phyloP scores from a whole-genome alignment of 2,329 filamentous ascomycete species.

The Scolecobasidium constrictum region DNA sequence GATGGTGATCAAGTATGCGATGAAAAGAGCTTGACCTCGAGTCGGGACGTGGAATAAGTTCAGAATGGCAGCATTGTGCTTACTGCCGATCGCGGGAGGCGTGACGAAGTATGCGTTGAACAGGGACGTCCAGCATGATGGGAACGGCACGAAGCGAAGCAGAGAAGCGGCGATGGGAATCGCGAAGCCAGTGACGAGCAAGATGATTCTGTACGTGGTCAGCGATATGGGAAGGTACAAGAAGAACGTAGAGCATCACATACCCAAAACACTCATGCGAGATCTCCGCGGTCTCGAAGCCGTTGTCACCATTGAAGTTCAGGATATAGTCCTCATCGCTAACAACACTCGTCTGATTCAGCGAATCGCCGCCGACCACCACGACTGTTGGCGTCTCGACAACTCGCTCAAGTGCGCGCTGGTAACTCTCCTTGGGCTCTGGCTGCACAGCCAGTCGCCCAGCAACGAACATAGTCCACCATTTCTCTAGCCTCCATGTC shows the following conservation, averaged over 20 bases:
- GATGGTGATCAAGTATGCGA: conserved; percentile 27
- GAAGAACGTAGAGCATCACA: no score
- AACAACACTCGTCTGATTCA: conserved; percentile 8
- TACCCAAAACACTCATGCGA: conserved; percentile 6
- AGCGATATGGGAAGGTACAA: neutral
- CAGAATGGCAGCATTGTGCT: conserved; percentile 22
- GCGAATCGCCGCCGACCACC: neutral
- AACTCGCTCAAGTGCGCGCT: conserved; percentile 6
- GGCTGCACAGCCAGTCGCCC: conserved; percentile 3
- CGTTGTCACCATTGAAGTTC: conserved; percentile 6
- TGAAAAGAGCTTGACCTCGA: conserved; percentile 33
- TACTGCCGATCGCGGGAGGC: conserved; percentile 21
- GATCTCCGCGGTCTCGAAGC: conserved; percentile 6
- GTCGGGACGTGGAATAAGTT: conserved; percentile 30
- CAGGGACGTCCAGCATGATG: conserved; percentile 15
- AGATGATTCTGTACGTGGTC: conserved; percentile 14
- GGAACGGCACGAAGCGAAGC: conserved; percentile 18
- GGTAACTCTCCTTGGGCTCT: conserved; percentile 7
- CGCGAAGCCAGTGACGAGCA: conserved; percentile 18
- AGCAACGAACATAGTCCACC: conserved; percentile 7
- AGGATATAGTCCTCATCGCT: conserved; percentile 1
- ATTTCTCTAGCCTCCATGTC: conserved; percentile 14
- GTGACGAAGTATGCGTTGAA: conserved; percentile 24
- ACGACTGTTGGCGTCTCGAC: neutral
- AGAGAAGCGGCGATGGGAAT: conserved; percentile 17